Base-by-base conservation (phyloP, 805 yeast species). In the Pichia manshurica region DNA sequence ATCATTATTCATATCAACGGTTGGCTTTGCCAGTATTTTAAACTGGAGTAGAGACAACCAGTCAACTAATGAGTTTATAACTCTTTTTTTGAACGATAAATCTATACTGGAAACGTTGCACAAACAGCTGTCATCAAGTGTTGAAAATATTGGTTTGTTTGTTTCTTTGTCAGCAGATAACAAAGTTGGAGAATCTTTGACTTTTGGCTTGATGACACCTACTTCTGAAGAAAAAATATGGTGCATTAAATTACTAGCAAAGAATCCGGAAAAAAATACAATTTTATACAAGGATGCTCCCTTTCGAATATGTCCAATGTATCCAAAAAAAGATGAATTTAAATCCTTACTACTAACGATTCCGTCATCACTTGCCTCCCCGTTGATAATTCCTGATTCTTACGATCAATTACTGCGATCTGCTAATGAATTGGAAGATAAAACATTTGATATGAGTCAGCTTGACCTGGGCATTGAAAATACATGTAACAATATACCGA, bases 81-180 rank as follows among this genome's bases (percentile, higher is more conserved):
- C 20, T 12, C 5, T 36, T 9, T 4, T 13, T 10, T 17, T 36
- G 6, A 4, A 36, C 22, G 39, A 36, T 19, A 36, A 36, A 19
- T 5, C 22, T 15, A 16, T 16, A 12, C 13, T 19, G 22, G 12
- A 42, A 5, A 5, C 10, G 6, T 42, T 42, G 12, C 19, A n/a
- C 4, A 33, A 29, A 5, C 32, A 29, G n/a, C 17, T 41, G 37
- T 21, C 13, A 3, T 21, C 25, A 4, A 29, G 21, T 12, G 5
- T 6, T 5, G 7, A 16, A 28, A 36, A 10, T 35, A 33, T 35
- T 15, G 46, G 46, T 16, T n/a, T 35, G 21, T 43, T 33, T 35
- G 34, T 36, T 12, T 54, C 50, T 7, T 50, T 52, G 28, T 48
- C 45, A 22, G 50, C 19, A 13, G 36, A 28, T 32, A 36, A 17